Evolutionary conservation across 495 filamentous ascomycete genomes (phyloP).

Genomic region (Paragyromitra xinjiangensis): DNA sequence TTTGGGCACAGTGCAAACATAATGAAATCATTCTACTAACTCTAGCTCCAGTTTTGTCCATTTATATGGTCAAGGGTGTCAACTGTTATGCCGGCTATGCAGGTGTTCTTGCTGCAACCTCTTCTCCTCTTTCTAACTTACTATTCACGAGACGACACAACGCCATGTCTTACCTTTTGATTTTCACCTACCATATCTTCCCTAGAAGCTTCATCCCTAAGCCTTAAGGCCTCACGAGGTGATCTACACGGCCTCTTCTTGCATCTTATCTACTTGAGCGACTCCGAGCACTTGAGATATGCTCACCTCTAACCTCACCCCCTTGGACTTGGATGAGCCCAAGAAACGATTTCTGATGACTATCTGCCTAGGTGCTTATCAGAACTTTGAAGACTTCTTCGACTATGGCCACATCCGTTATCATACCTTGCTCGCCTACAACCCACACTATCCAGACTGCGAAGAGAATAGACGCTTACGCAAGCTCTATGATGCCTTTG

Average conservation of each 20-base stretch:
- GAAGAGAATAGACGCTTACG: conserved; percentile 10
- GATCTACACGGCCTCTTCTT: not conserved
- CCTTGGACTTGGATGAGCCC: not conserved
- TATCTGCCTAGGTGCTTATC: not conserved
- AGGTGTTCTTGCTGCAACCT: too few relatives aligned
- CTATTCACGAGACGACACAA: too few relatives aligned
- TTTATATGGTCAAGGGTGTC: too few relatives aligned
- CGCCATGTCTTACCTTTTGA: too few relatives aligned
- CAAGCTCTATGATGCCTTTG: conserved; percentile 2
- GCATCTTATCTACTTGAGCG: not conserved
- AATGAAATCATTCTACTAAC: too few relatives aligned
- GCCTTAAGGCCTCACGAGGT: not conserved
- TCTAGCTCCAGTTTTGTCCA: too few relatives aligned
- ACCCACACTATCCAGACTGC: not conserved
- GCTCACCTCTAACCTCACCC: not conserved
- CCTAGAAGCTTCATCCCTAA: not conserved
- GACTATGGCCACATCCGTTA: conserved; percentile 23
- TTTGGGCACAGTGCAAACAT: too few relatives aligned
- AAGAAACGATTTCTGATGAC: not conserved
- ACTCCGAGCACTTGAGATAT: not conserved
- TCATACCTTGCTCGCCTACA: conserved; percentile 11
- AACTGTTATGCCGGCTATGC: too few relatives aligned
- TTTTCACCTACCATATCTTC: too few relatives aligned
- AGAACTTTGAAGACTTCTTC: conserved; percentile 19
- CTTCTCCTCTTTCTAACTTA: too few relatives aligned